Conservation (phyloP, 2,329 filamentous ascomycete species). For the Gliomastix tumulicola region DNA sequence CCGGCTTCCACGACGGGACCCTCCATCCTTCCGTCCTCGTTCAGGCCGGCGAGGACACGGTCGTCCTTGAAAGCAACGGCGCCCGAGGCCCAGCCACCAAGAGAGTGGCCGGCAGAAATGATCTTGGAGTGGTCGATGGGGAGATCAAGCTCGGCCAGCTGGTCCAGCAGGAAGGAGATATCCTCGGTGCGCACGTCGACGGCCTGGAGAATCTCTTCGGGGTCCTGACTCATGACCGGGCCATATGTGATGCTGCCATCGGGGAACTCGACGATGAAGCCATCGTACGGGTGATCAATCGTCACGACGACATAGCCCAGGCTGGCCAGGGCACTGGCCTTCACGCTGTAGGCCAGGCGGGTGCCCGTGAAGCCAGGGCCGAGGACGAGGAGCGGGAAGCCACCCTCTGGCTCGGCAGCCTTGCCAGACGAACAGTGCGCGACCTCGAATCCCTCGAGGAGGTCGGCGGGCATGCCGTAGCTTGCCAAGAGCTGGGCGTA, state of each 20-base stretch:
- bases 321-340: slow-evolving; percentile 33
- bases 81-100: slow-evolving; percentile 23
- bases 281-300: slow-evolving; percentile 38
- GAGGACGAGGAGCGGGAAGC: slow-evolving; percentile 18
- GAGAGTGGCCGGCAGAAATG: slow-evolving; percentile 24
- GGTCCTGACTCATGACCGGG: not conserved
- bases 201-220: not conserved
- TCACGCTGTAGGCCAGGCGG: slow-evolving; percentile 29
- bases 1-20: not conserved
- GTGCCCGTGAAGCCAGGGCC: slow-evolving; percentile 31
- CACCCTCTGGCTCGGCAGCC: slow-evolving; percentile 7
- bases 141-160: slow-evolving; percentile 11
- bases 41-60: slow-evolving; percentile 22
- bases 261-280: slow-evolving; percentile 31
- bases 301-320: slow-evolving; percentile 34
- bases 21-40: slow-evolving; percentile 26
- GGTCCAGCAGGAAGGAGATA: slow-evolving; percentile 21
- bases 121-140: slow-evolving; percentile 7
- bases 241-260: slow-evolving; percentile 19
- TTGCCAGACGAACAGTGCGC: slow-evolving; percentile 8
- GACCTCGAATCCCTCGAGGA: slow-evolving; percentile 8
- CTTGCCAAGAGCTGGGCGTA: slow-evolving; percentile 1
- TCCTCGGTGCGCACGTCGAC: slow-evolving; percentile 20
- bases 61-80: slow-evolving; percentile 16
- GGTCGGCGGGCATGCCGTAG: slow-evolving; percentile 6